Evolutionary conservation across 2,329 filamentous ascomycete genomes (phyloP), one percentile per base, ranked within the genome.

Genomic region (Pleoardoris graminearum): DNA sequence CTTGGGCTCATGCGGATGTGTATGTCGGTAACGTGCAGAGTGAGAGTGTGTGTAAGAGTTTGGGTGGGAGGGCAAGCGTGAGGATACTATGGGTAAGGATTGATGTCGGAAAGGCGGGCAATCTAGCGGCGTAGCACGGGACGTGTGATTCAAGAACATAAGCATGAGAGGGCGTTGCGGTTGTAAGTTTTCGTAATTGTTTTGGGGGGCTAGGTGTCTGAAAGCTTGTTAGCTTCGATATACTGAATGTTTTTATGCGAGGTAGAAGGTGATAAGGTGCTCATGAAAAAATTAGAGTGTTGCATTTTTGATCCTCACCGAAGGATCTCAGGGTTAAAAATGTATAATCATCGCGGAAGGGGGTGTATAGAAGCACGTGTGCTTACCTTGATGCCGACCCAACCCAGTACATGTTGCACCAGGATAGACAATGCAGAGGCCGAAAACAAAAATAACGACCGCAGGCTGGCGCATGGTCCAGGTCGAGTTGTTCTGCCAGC

Each of bases 281-380:
- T 86, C 84, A 85, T 82, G 73, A 85, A 86, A 86, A 86, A 86
- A 86, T 86, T 86, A 86, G 83, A 86, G 82, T 86, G 82, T 82
- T 84, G 80, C 79, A 77, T 76, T 80, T 79, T 79, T 80, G 61
- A 71, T 85, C 82, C 76, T 84, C 83, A 85, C 74, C 52, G 78
- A 70, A 46, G 71, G 70, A 73, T 67, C 74, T 85, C 79, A 78
- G 83, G 77, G 83, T 86, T 86, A 86, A 86, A 86, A 85, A 85
- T 72, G 57, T 63, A 74, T 86, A 81, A 86, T 87, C 84, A 80
- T 83, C 67, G 75, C 75, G 67, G 37, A 29, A 19, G 23, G 67
- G 35, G 23, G 25, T 16, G 14, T 29, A 32, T 54, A 41, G 54
- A 58, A 54, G 38, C 48, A 25, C 11, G 2, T 54, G 4, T 36